Base-by-base conservation (phyloP, 495 filamentous ascomycete genomes). In the Margaritispora aquatica region DNA sequence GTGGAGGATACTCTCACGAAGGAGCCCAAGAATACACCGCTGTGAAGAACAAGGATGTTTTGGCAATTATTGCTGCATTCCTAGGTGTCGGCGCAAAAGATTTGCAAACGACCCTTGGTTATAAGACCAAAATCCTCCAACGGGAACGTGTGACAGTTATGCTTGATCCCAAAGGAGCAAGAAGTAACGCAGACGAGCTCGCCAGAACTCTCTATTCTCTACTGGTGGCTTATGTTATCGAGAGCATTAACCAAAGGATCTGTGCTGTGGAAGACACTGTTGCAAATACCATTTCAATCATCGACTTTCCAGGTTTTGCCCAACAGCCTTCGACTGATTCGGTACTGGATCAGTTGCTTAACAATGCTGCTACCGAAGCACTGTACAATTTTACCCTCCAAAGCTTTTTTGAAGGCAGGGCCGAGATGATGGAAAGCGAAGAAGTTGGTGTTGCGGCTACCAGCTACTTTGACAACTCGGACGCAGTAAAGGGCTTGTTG, bases 401-500 rank as follows among this genome's bases (percentile, higher is more conserved):
- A 66, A 94, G 86, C 65, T 98, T 98, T 76, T 98, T 97, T 68
- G 92, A 96, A 64, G 84, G 84, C 55, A 94, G 90, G 69, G 90
- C 90, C 0, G 92, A 97, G 61, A 80, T 94, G 70, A 75, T 97
- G 51, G 92, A 98, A 65, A 88, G 85, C 20, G 94, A 98, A 73
- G 94, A 97, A 67, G 88, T 97, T 8, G 80, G 75, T 15, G 90
- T 98, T 7, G 81, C 92, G 2, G 86, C 91, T 0, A 96, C 93
- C 0, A 94, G 89, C 74, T 98, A 97, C 69, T 98, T 96, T 57
- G 94, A 98, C 73, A 98, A 97, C 73, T 88, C 88, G 0, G 94
- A 97, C 69, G 90, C 91, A 26, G 92, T 96, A 24, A 89, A 87
- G 58, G 93, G 89, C 0, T 73, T 98, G 29, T 73, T 97, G 60